Evolutionary conservation across 495 filamentous ascomycete species (phyloP).

Genomic region (Daldinia loculata): DNA sequence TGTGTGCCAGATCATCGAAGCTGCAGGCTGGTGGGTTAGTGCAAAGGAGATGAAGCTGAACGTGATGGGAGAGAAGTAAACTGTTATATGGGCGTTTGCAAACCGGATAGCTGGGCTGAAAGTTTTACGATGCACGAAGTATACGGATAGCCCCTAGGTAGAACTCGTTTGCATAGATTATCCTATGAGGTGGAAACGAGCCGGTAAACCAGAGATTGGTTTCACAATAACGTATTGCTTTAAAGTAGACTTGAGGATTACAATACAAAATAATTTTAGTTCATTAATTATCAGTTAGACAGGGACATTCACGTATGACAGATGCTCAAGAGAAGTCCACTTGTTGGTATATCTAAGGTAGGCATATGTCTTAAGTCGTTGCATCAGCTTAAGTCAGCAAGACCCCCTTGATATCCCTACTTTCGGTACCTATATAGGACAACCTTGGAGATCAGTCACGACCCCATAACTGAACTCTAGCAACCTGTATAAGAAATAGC

Average conservation of each 20-base stretch:
- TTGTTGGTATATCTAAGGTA: neutral
- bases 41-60: constrained; percentile 55
- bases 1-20: constrained; percentile 75
- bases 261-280: neutral
- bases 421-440: neutral
- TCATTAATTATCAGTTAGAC: neutral
- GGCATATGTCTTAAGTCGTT: too few relatives aligned
- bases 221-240: neutral
- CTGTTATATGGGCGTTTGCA: neutral
- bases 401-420: neutral
- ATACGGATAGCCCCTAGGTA: neutral
- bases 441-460: too few relatives aligned
- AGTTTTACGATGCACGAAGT: neutral
- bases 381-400: neutral
- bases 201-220: neutral
- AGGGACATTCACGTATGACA: neutral
- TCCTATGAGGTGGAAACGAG: neutral
- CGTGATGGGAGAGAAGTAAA: constrained; percentile 27
- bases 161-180: neutral
- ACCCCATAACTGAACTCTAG: neutral
- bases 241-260: neutral
- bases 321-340: neutral
- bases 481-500: neutral
- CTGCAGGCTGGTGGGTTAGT: constrained; percentile 68
- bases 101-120: neutral